These are phyloP conservation scores for Dendrobium chrysotoxum DNA, from an alignment of 106 monocot genomes.

Conservation along the genomic window DNA sequence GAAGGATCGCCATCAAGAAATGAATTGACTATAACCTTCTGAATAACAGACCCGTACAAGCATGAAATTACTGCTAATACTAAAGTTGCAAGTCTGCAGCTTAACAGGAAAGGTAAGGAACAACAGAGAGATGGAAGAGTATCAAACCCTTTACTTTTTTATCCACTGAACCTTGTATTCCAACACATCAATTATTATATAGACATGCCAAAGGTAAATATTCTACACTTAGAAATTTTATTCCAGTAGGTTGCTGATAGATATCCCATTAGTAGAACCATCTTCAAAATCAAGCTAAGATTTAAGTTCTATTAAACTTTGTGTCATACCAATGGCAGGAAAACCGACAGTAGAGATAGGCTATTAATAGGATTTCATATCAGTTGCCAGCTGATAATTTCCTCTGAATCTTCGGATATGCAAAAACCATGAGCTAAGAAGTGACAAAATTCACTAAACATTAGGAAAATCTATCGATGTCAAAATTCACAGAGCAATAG, in stretches of 20 bases:
- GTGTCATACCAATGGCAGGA: neutral
- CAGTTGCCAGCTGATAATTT: neutral
- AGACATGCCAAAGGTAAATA: conserved; percentile 71
- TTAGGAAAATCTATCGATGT: no score
- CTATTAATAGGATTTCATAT: neutral
- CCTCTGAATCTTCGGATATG: no score
- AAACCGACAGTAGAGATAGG: neutral
- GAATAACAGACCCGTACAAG: conserved; percentile 38
- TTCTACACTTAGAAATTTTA: neutral
- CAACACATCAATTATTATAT: conserved; percentile 76
- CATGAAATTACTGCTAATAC: conserved; percentile 5
- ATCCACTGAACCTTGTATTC: conserved; percentile 67
- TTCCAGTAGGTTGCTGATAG: neutral
- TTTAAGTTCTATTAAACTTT: neutral
- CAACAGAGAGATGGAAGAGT: neutral
- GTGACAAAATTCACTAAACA: no score
- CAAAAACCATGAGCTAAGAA: no score
- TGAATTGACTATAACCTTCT: neutral
- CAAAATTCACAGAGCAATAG: no score
- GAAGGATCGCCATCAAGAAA: neutral
- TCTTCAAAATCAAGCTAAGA: no score
- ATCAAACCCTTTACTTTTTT: conserved; percentile 46
- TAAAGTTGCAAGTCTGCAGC: conserved; percentile 13
- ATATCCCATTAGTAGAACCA: neutral
- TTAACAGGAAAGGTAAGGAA: neutral